phyloP scores from a whole-genome alignment of 2,329 filamentous ascomycete genomes.

The Rhinocladiella mackenziei region DNA sequence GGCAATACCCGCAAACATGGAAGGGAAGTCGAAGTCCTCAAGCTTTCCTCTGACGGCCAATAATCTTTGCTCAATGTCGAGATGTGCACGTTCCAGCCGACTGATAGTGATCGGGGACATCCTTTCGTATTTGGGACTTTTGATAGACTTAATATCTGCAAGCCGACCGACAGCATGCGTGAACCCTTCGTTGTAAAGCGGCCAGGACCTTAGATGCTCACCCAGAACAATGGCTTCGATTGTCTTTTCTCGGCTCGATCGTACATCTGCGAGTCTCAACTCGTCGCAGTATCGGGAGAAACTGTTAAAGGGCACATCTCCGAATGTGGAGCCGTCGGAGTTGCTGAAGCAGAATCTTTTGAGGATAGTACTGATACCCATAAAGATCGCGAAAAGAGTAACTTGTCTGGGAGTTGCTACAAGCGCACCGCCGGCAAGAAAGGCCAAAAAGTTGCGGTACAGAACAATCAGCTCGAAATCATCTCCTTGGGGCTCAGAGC shows the following conservation, averaged over 20 bases:
- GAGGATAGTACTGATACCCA: constrained; percentile 56
- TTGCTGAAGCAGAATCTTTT: constrained; percentile 59
- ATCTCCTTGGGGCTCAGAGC: constrained; percentile 38
- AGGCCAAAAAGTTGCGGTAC: constrained; percentile 62
- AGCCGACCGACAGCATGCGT: constrained; percentile 85
- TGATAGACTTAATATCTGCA: constrained; percentile 65
- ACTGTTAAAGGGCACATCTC: constrained; percentile 53
- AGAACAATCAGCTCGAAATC: constrained; percentile 56
- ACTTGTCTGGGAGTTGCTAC: constrained; percentile 55
- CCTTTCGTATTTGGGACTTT: constrained; percentile 64
- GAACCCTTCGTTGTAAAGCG: constrained; percentile 87
- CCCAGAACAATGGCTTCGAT: constrained; percentile 85
- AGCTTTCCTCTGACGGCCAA: constrained; percentile 67
- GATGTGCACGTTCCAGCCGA: constrained; percentile 73
- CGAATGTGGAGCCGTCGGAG: constrained; percentile 60
- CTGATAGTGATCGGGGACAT: constrained; percentile 69
- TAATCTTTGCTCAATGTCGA: constrained; percentile 72
- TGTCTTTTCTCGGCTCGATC: constrained; percentile 79
- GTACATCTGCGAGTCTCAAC: constrained; percentile 71
- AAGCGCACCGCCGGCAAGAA: constrained; percentile 58
- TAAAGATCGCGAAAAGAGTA: constrained; percentile 57
- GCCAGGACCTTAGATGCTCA: constrained; percentile 75
- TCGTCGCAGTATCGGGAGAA: constrained; percentile 67
- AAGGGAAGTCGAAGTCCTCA: constrained; percentile 87
- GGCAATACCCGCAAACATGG: constrained; percentile 81